Conservation (phyloP, 805 yeast species). For the Zygotorulaspora florentina region DNA sequence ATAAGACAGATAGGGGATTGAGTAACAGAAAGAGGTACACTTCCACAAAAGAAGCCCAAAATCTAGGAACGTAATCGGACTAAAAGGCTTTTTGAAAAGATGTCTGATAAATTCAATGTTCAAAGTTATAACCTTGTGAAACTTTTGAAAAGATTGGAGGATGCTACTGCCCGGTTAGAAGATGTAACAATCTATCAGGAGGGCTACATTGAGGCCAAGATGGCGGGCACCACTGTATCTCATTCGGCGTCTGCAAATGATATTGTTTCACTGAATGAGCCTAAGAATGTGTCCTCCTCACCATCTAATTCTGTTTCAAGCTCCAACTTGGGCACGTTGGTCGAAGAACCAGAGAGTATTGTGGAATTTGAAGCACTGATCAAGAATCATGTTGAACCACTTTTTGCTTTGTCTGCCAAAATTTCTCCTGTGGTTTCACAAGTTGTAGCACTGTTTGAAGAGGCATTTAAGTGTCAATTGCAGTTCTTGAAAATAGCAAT, state of each 20-base stretch:
- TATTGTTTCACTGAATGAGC: slow-evolving; percentile 17
- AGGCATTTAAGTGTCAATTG: slow-evolving; percentile 55
- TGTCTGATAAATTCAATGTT: slow-evolving; percentile 32
- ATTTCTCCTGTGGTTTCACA: slow-evolving; percentile 49
- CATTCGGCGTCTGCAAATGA: slow-evolving; percentile 14
- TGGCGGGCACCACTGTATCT: slow-evolving; percentile 16
- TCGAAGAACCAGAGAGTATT: slow-evolving; percentile 40
- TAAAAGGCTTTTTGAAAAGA: not conserved
- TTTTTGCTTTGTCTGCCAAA: slow-evolving; percentile 39
- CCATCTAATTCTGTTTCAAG: slow-evolving; percentile 16
- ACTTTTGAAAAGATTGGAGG: slow-evolving; percentile 75
- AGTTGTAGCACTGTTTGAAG: slow-evolving; percentile 45
- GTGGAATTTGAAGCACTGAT: slow-evolving; percentile 54
- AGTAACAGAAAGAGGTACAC: not conserved
- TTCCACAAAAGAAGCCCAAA: not conserved
- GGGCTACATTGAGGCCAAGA: slow-evolving; percentile 41
- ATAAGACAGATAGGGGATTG: not conserved
- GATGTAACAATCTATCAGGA: slow-evolving; percentile 81
- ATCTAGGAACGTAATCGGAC: not conserved
- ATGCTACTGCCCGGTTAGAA: slow-evolving; percentile 89
- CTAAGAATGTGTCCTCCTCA: slow-evolving; percentile 12
- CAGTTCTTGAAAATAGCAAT: slow-evolving; percentile 55
- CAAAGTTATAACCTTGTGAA: slow-evolving; percentile 89
- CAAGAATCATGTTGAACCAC: slow-evolving; percentile 52
- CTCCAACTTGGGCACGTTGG: slow-evolving; percentile 6